phyloP scores from a whole-genome alignment of 2,329 filamentous ascomycete species.

The Xylariaceae sp. region DNA sequence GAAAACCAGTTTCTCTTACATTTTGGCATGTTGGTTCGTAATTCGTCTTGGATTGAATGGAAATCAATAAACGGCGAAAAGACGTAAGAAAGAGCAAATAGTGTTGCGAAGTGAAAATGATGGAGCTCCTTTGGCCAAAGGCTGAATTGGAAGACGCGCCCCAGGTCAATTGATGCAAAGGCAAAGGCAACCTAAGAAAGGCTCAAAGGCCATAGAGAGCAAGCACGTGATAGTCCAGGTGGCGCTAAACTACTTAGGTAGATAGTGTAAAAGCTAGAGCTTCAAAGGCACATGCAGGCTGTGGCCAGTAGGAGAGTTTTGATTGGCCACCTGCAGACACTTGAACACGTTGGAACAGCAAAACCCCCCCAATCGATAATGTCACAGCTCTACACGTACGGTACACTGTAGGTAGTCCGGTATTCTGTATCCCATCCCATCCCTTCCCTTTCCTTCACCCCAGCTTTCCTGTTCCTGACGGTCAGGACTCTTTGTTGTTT shows the following conservation, averaged over 20 bases:
- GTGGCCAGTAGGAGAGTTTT: no score
- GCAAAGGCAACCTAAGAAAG: no score
- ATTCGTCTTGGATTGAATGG: conserved; percentile 1
- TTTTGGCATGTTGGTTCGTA: conserved; percentile 75
- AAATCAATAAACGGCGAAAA: not conserved
- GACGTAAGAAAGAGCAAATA: no score
- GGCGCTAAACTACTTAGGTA: no score
- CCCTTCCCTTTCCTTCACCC: not conserved
- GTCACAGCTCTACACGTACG: not conserved
- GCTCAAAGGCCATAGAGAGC: no score
- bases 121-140: not conserved
- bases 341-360: conserved; percentile 24
- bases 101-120: conserved; percentile 1
- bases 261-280: no score
- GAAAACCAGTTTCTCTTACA: conserved; percentile 56
- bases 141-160: conserved; percentile 12
- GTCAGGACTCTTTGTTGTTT: no score
- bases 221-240: no score
- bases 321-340: conserved; percentile 20
- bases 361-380: not conserved
- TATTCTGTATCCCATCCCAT: not conserved
- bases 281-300: no score
- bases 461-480: not conserved
- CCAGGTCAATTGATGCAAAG: not conserved
- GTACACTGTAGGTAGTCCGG: not conserved